Base-by-base conservation (phyloP, 2,329 filamentous ascomycete genomes). In the Xylaria sp. region DNA sequence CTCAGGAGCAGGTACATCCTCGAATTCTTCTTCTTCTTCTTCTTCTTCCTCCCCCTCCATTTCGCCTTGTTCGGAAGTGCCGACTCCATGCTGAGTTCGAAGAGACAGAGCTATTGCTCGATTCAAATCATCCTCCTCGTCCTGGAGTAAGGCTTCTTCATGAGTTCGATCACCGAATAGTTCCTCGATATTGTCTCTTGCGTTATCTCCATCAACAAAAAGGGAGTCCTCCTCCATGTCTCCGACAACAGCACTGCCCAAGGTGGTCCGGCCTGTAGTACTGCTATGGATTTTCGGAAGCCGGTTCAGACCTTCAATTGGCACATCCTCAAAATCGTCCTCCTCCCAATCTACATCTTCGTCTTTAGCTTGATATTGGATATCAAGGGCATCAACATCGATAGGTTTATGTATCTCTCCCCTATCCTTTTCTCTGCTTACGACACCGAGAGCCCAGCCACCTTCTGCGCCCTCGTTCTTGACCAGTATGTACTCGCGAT, bases 391-490 rank as follows among this genome's bases (percentile, higher is more conserved):
- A 77, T 99, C 96, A 19, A 99, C 88, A 77, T 98, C 94, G 68
- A 99, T 98, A 0, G 96, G 95, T 78, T 94, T 97, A 70, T 94
- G 91, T 32, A 89, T 88, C 70, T 93, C 87, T 2, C 93, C 94
- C 51, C 90, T 86, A 59, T 96, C 89, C 71, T 92, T 97, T 68
- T 93, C 91, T 69, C 90, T 93, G 69, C 91, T 94, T 24, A 99
- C 94, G 30, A 99, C 96, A 61, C 96, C 96, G 5, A 99, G 82
- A 0, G 95, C 95, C 94, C 94, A 99, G 4, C 96, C 96, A 54
- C 96, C 96, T 78, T 98, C 95, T 0, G 93, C 94, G 0, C 94
- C 93, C 53, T 97, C 93, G 74, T 98, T 98, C 81, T 96, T 97
- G 47, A 99, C 94, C 3, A 99, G 83, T 12, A 99, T 94, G 76